These are phyloP conservation scores for Aspergillus asperescens DNA, from an alignment of 495 filamentous ascomycete species.

Conservation along the genomic window DNA sequence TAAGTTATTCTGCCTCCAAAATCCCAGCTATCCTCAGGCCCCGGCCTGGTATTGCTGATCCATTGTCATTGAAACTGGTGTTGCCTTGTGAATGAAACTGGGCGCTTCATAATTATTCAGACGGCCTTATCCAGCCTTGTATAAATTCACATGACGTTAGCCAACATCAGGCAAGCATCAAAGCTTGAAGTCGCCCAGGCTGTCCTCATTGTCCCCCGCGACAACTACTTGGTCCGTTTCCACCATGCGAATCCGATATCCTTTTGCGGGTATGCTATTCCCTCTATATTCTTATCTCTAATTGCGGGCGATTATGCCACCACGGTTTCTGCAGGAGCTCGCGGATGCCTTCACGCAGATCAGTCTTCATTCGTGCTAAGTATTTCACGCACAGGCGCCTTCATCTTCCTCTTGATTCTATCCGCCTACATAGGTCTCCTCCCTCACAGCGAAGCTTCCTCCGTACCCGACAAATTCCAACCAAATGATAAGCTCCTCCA, in stretches of 20 bases:
- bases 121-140: background rate
- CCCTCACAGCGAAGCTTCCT: conserved; percentile 51
- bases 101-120: conserved; percentile 5
- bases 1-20: background rate
- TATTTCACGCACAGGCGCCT: conserved; percentile 52
- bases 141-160: conserved; percentile 13
- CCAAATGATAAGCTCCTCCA: conserved; percentile 90
- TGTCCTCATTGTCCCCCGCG: conserved; percentile 8
- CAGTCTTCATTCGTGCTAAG: background rate
- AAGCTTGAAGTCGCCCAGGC: background rate
- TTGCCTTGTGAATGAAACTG: conserved; percentile 1
- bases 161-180: conserved; percentile 4
- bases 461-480: conserved; percentile 61
- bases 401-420: conserved; percentile 67
- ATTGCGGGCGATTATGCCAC: conserved; percentile 12
- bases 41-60: background rate
- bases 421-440: conserved; percentile 75
- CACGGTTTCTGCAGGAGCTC: background rate
- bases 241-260: conserved; percentile 64
- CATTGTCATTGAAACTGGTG: conserved; percentile 6
- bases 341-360: background rate
- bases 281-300: background rate
- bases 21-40: background rate
- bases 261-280: conserved; percentile 60
- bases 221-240: conserved; percentile 11